phyloP scores from a whole-genome alignment of 768 basidiomycete species.

The Calocera viscosa region DNA sequence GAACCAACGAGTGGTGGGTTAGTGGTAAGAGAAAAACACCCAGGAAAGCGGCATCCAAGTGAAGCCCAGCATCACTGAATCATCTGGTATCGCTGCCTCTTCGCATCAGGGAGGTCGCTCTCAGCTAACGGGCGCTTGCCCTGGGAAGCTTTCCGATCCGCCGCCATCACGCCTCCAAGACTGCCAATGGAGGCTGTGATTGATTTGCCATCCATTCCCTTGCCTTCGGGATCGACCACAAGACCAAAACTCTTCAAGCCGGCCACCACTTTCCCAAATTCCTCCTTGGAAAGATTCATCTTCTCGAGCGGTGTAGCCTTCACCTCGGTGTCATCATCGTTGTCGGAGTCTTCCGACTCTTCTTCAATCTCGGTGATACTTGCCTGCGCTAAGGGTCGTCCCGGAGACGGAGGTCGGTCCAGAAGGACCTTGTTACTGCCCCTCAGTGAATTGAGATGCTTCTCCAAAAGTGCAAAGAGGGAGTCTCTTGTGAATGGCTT shows the following conservation, averaged over 20 bases:
- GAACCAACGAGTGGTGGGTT: background rate
- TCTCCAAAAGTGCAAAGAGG: slow-evolving; percentile 79
- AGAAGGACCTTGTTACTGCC: background rate
- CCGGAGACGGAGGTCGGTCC: background rate
- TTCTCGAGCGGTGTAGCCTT: background rate
- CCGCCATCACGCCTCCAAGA: background rate
- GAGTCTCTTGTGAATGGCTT: slow-evolving; percentile 97
- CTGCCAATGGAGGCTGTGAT: background rate
- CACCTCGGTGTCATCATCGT: background rate
- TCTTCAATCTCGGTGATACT: background rate
- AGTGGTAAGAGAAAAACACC: background rate
- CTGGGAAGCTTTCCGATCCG: background rate
- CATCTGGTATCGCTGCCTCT: background rate
- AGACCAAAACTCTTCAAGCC: background rate
- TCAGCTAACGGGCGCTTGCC: background rate
- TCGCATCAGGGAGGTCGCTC: background rate
- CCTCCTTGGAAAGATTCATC: background rate
- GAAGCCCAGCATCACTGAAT: background rate
- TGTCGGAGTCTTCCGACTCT: background rate
- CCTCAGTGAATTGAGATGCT: background rate
- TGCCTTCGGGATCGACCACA: background rate
- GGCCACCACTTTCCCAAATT: background rate
- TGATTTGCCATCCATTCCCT: background rate
- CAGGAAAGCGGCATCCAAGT: background rate
- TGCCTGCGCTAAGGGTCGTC: background rate